Percentiles rank a stretch among this genome's conserved stretches.
phyloP scores from a whole-genome alignment of 2,329 filamentous ascomycete species.

The Cladophialophora immunda region DNA sequence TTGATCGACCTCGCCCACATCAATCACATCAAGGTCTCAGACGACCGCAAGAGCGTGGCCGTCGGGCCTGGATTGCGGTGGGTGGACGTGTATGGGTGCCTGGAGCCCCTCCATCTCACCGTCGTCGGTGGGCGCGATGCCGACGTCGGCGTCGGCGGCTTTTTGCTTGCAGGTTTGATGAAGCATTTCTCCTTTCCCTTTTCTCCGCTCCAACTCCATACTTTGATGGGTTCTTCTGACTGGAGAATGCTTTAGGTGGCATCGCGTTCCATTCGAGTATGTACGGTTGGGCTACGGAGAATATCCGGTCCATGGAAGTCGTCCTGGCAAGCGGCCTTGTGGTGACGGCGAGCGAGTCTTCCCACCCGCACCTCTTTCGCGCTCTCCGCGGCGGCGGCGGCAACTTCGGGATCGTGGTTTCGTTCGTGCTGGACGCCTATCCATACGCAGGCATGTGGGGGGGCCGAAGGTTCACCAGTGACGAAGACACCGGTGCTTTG shows the following conservation, averaged over 20 bases:
- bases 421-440: conserved; percentile 49
- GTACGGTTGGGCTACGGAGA: conserved; percentile 50
- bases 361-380: conserved; percentile 51
- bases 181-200: too few species aligned
- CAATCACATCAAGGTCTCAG: conserved; percentile 42
- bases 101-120: conserved; percentile 45
- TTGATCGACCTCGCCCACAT: conserved; percentile 46
- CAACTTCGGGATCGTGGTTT: conserved; percentile 51
- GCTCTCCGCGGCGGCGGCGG: conserved; percentile 53
- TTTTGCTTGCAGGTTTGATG: conserved; percentile 47
- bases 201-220: background rate
- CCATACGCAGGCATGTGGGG: conserved; percentile 33
- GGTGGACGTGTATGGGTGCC: conserved; percentile 45
- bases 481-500: conserved; percentile 43
- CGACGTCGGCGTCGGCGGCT: conserved; percentile 43
- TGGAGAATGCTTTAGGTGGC: conserved; percentile 35
- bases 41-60: conserved; percentile 43
- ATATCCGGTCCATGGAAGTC: conserved; percentile 46
- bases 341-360: conserved; percentile 43
- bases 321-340: conserved; percentile 41
- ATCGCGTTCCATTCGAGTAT: conserved; percentile 47
- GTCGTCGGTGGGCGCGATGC: conserved; percentile 46
- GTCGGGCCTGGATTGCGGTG: conserved; percentile 49
- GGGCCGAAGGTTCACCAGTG: conserved; percentile 9
- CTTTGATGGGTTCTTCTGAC: background rate